These are phyloP conservation scores for Escallonia herrerae DNA, from an alignment of 129 eudicot species.

Conservation along the genomic window DNA sequence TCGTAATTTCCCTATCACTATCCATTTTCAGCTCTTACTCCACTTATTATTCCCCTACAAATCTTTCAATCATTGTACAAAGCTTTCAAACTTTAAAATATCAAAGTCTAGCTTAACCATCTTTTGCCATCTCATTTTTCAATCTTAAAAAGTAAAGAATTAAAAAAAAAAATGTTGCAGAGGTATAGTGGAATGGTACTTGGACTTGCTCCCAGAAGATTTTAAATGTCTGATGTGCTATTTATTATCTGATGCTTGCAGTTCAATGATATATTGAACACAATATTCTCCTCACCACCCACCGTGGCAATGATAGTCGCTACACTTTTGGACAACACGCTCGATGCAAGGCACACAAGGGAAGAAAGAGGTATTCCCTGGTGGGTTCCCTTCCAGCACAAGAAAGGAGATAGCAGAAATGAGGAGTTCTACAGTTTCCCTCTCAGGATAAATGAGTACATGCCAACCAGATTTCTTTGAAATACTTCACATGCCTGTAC, in stretches of 20 bases:
- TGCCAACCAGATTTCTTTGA: constrained; percentile 67
- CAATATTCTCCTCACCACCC: constrained; percentile 81
- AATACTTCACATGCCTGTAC: constrained; percentile 16
- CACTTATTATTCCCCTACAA: too few relatives aligned
- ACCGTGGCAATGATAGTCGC: constrained; percentile 83
- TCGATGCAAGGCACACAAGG: constrained; percentile 44
- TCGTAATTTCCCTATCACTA: too few relatives aligned
- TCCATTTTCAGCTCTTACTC: too few relatives aligned
- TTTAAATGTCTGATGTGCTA: background rate
- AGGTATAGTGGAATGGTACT: too few relatives aligned
- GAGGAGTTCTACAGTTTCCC: constrained; percentile 87
- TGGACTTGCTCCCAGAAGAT: too few relatives aligned
- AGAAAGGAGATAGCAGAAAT: constrained; percentile 75
- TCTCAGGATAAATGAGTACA: constrained; percentile 51
- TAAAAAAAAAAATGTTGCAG: too few relatives aligned
- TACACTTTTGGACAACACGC: constrained; percentile 66
- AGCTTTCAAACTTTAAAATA: too few relatives aligned
- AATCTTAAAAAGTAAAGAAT: too few relatives aligned
- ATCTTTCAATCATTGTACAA: too few relatives aligned
- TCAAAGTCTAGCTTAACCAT: too few relatives aligned
- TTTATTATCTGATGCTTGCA: constrained; percentile 25
- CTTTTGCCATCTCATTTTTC: too few relatives aligned
- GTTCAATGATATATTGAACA: constrained; percentile 82
- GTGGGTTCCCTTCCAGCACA: constrained; percentile 81
- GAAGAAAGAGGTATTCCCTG: constrained; percentile 88